Evolutionary conservation across 177 flowering plant species (phyloP), one percentile per base, ranked within the genome.

Genomic region (Vitis hybrid): DNA sequence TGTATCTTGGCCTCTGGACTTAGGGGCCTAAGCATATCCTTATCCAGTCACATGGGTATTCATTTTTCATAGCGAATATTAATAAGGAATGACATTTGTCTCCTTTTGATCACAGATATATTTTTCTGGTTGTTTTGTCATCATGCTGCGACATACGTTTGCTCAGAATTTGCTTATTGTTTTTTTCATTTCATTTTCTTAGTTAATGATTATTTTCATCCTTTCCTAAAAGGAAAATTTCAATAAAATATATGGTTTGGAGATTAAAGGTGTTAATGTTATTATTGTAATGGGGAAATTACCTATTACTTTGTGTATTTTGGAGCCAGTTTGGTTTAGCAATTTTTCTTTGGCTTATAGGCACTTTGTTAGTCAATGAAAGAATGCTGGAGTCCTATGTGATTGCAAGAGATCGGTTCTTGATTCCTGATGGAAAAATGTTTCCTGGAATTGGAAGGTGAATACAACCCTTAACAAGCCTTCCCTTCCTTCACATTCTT

Each of bases 351-450:
- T 48, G 48, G 52, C 40, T 64, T 80, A 56, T 70, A 96, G 99
- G 99, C 70, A 96, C 98, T 59, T 83, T 96, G 62, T 76, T 96
- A 64, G 86, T 96, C 57, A 96, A 96, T 82, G 99, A 96, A 77
- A 91, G 98, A 81, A 96, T 96, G 99, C 84, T 96, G 74, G 99
- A 96, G 77, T 84, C 99, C 10, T 96, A 96, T 80, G 97, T 94
- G 60, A 96, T 96, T 85, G 99, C 99, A 60, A 89, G 98, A 82
- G 98, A 96, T 75, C 83, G 97, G n/a, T 94, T 94, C 68, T 95
- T 96, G 68, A 78, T 77, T 66, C 93, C 97, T 32, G 83, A 82
- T 74, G 99, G 99, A 57, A 93, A 88, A 78, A 89, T 96, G 99
- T 92, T 96, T 78, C 99, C 99, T 21, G 79, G 92, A 12, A 40